Evolutionary conservation across 176 grass and related monocot genomes (phyloP).

Genomic region (Dendrocalamus sinicus): DNA sequence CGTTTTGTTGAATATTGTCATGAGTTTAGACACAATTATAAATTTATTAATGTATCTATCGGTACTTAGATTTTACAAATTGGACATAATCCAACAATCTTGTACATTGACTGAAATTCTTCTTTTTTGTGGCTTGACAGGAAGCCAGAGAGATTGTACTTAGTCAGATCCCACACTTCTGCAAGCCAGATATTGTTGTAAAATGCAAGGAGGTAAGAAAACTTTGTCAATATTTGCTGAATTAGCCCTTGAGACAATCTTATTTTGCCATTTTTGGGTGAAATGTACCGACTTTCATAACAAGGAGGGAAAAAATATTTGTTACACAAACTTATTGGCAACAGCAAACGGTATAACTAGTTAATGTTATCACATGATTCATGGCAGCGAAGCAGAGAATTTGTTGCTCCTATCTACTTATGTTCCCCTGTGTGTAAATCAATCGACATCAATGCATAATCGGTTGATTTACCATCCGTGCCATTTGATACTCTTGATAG

Average conservation of each 20-base stretch:
- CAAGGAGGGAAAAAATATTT: neutral
- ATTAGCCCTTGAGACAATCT: neutral
- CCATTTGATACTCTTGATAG: conserved; percentile 16
- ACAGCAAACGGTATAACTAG: neutral
- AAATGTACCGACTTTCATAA: conserved; percentile 3
- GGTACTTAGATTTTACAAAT: neutral
- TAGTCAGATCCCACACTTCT: conserved; percentile 65
- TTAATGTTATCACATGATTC: neutral
- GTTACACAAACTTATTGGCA: neutral
- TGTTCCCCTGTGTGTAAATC: conserved; percentile 17
- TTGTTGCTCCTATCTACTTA: neutral
- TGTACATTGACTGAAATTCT: neutral
- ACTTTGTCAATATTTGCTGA: conserved; percentile 17
- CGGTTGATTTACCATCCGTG: neutral
- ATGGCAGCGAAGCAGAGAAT: neutral
- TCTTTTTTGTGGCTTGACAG: conserved; percentile 53
- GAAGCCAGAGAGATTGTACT: conserved; percentile 94
- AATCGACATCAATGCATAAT: neutral
- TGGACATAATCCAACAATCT: conserved; percentile 17
- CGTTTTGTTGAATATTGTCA: conserved; percentile 15
- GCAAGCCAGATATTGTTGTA: conserved; percentile 71
- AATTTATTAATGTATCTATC: conserved; percentile 22
- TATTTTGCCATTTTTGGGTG: conserved; percentile 21
- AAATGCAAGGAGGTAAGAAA: conserved; percentile 91
- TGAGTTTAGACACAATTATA: neutral